Evolutionary conservation across 2,329 filamentous ascomycete genomes (phyloP).

Genomic region (Arthrinium phaeospermum): DNA sequence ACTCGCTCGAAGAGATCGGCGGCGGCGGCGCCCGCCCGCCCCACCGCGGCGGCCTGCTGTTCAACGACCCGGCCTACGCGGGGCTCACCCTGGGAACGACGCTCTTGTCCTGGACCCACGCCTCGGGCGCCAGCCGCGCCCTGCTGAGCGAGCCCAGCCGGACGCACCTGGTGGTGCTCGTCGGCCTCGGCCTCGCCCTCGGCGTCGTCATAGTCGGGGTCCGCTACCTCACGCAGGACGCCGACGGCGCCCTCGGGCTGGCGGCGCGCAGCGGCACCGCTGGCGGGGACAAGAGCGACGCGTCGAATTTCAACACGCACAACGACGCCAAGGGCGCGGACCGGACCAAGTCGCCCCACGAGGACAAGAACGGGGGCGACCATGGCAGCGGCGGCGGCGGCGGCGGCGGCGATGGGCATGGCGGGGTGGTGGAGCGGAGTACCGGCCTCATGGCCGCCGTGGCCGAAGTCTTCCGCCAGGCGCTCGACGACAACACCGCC

Average conservation of each 20-base stretch:
- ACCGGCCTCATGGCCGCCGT: not conserved
- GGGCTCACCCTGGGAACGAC: not conserved
- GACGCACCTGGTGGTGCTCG: not conserved
- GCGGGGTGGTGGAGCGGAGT: no score
- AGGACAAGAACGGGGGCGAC: no score
- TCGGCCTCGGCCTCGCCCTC: not conserved
- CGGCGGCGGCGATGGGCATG: no score
- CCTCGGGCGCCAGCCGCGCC: not conserved
- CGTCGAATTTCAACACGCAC: no score
- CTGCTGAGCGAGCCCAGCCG: not conserved
- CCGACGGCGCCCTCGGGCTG: not conserved
- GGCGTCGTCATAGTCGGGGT: not conserved
- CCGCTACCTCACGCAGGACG: not conserved
- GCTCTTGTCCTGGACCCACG: not conserved
- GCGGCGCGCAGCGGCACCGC: not conserved
- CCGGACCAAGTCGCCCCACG: no score
- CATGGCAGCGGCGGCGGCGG: no score
- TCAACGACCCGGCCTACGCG: slow-evolving; percentile 6
- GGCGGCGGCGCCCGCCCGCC: no score
- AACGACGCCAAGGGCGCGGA: no score
- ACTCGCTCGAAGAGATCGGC: not conserved
- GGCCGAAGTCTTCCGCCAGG: not conserved
- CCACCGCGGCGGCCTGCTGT: not conserved
- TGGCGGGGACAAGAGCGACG: no score
- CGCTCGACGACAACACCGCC: no score